A percentile compares a stretch with the other conserved stretches of the same genome.
Evolutionary conservation across 768 basidiomycete genomes (phyloP).

Genomic region (Pisolithus marmoratus): DNA sequence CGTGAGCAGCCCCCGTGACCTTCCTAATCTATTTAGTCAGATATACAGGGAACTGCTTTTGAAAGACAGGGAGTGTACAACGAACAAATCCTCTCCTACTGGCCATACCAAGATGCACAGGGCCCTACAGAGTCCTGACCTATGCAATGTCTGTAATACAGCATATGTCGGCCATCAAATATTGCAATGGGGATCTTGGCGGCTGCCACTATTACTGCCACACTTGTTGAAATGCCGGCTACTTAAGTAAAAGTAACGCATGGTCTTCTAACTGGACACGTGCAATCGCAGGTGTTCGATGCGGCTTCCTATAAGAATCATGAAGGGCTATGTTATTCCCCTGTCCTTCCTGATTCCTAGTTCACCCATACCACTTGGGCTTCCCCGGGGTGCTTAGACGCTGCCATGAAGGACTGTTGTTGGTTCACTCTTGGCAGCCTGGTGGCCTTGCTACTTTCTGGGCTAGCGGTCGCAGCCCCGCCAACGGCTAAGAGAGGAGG

Average conservation of each 20-base stretch:
- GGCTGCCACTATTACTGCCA: not conserved
- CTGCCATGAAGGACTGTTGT: constrained; percentile 32
- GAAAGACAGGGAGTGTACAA: too few relatives aligned
- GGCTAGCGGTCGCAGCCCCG: constrained; percentile 27
- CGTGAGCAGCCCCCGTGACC: too few relatives aligned
- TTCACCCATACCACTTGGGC: not conserved
- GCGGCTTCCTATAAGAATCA: not conserved
- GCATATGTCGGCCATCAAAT: too few relatives aligned
- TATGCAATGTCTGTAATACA: too few relatives aligned
- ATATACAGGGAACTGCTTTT: too few relatives aligned
- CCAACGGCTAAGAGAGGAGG: constrained; percentile 27
- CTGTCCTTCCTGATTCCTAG: not conserved
- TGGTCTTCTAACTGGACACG: constrained; percentile 12
- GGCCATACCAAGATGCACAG: too few relatives aligned
- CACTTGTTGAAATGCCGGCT: constrained; percentile 2
- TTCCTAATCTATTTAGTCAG: too few relatives aligned
- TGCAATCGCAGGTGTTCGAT: not conserved
- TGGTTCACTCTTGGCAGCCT: constrained; percentile 22
- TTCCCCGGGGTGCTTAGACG: constrained; percentile 5
- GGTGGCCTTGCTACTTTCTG: constrained; percentile 25
- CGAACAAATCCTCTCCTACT: too few relatives aligned
- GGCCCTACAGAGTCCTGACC: too few relatives aligned
- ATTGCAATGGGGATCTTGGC: too few relatives aligned
- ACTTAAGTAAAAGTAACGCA: not conserved
- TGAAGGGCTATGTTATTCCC: not conserved